Conservation (phyloP, 106 monocot species). For the Platanthera zijinensis region DNA sequence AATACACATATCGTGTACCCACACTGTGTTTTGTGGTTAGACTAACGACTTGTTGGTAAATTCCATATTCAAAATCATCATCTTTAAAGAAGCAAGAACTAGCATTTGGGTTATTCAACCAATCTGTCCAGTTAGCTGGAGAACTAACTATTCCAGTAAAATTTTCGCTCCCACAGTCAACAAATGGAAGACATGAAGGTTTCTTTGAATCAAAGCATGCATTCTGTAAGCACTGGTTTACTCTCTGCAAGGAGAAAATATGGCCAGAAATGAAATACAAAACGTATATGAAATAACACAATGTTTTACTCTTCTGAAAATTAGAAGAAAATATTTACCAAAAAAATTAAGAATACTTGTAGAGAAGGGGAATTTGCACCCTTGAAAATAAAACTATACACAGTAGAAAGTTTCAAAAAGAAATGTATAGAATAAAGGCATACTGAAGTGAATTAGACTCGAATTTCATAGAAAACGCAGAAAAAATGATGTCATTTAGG, state of each 20-base stretch:
- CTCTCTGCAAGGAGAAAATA: conserved; percentile 28
- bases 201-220: conserved; percentile 12
- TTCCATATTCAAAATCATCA: conserved; percentile 35
- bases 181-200: conserved; percentile 10
- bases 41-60: conserved; percentile 24
- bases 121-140: background rate
- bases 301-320: background rate
- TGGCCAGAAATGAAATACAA: too few relatives aligned
- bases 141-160: background rate
- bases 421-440: too few relatives aligned
- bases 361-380: background rate
- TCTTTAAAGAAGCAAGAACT: conserved; percentile 7
- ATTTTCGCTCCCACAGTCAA: conserved; percentile 35
- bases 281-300: background rate
- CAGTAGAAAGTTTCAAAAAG: too few relatives aligned
- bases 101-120: conserved; percentile 8
- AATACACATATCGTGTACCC: conserved; percentile 38
- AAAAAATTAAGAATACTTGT: background rate
- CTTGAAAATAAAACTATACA: background rate
- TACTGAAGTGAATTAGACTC: too few relatives aligned
- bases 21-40: conserved; percentile 20
- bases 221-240: conserved; percentile 28
- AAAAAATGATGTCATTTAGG: too few relatives aligned
- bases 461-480: too few relatives aligned
- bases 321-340: background rate